Conservation (phyloP, 768 basidiomycete species). For the Amyloporia xantha region DNA sequence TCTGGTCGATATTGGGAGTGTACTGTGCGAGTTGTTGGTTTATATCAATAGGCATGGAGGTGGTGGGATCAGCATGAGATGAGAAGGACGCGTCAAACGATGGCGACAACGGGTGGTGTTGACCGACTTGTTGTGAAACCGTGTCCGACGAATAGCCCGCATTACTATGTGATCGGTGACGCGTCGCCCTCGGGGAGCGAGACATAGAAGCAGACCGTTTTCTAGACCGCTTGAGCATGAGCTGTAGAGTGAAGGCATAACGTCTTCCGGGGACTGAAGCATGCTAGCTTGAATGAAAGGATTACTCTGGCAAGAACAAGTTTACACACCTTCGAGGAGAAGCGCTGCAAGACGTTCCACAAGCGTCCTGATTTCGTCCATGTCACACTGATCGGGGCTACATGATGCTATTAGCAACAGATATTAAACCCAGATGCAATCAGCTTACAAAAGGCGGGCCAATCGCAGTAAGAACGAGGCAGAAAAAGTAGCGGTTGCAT, state of each 20-base stretch:
- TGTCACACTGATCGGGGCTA: slow-evolving; percentile 81
- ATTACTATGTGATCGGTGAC: slow-evolving; percentile 47
- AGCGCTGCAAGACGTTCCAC: slow-evolving; percentile 73
- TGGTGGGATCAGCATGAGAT: slow-evolving; percentile 24
- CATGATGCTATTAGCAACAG: slow-evolving; percentile 3
- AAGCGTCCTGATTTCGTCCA: slow-evolving; percentile 62
- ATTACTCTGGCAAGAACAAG: slow-evolving; percentile 19
- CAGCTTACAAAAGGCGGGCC: slow-evolving; percentile 74
- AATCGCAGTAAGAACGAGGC: slow-evolving; percentile 86
- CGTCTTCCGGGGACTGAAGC: slow-evolving; percentile 81
- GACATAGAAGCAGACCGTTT: slow-evolving; percentile 51
- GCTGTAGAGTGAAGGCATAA: slow-evolving; percentile 82
- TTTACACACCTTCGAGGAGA: slow-evolving; percentile 65
- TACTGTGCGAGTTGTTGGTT: slow-evolving; percentile 19
- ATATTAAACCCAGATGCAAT: not conserved
- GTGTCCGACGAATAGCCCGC: slow-evolving; percentile 26
- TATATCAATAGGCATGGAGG: slow-evolving; percentile 26
- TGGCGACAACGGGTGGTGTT: slow-evolving; percentile 43
- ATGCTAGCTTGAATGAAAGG: slow-evolving; percentile 9
- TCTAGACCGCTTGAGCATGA: slow-evolving; percentile 78
- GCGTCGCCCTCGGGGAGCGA: slow-evolving; percentile 53
- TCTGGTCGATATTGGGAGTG: slow-evolving; percentile 47
- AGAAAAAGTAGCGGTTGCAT: slow-evolving; percentile 90
- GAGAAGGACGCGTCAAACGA: slow-evolving; percentile 43
- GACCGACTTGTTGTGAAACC: slow-evolving; percentile 25